These are phyloP conservation scores for Myrmaecium sp. DNA, from an alignment of 2,329 filamentous ascomycete species.

Conservation along the genomic window DNA sequence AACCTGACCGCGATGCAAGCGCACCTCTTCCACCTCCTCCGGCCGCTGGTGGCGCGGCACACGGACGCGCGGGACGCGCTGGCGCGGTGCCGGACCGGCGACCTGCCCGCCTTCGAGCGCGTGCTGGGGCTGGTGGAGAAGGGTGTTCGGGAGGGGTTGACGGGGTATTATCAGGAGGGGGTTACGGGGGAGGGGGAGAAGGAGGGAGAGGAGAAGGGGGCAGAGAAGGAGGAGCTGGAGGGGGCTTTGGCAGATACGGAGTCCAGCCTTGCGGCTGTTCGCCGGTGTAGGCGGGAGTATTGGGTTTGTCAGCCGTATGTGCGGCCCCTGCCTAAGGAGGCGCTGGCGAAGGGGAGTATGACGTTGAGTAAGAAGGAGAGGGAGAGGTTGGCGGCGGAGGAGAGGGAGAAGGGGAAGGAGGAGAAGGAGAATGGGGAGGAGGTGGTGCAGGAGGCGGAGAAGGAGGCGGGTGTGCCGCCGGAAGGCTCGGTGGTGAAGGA, in stretches of 20 bases:
- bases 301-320: constrained; percentile 85
- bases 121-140: constrained; percentile 60
- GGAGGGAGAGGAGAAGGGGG: not conserved
- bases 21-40: constrained; percentile 81
- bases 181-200: constrained; percentile 15
- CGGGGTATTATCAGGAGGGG: constrained; percentile 46
- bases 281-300: constrained; percentile 63
- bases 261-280: constrained; percentile 51
- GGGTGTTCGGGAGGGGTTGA: constrained; percentile 53
- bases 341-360: constrained; percentile 64
- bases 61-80: constrained; percentile 77
- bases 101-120: constrained; percentile 60
- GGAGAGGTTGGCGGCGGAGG: constrained; percentile 24
- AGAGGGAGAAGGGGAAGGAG: constrained; percentile 5
- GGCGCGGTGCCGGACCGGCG: constrained; percentile 48
- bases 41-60: constrained; percentile 63
- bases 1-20: constrained; percentile 75
- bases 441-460: constrained; percentile 11
- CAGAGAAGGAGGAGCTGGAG: constrained; percentile 17
- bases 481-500: constrained; percentile 11
- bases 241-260: constrained; percentile 23
- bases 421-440: constrained; percentile 17
- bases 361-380: constrained; percentile 52
- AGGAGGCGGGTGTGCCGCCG: constrained; percentile 10
- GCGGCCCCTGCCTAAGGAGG: constrained; percentile 73